Conservation (phyloP, 2,329 filamentous ascomycete genomes). For the Aspergillus clavatus region DNA sequence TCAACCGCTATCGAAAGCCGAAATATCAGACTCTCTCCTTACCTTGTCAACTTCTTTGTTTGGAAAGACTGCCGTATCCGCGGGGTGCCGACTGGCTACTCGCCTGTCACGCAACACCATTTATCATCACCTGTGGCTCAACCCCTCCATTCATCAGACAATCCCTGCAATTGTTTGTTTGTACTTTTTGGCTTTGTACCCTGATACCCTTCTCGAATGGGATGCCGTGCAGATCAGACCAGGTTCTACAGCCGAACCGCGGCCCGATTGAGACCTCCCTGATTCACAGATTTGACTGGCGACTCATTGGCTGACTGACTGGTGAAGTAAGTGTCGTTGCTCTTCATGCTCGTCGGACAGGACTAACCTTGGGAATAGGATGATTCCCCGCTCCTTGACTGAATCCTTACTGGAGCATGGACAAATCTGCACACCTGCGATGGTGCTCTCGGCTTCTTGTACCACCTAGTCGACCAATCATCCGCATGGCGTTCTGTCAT, state of each 20-base stretch:
- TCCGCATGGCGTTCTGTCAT: not conserved
- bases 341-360: not conserved
- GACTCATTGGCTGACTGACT: too few relatives aligned
- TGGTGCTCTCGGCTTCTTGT: not conserved
- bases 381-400: constrained; percentile 3
- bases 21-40: too few relatives aligned
- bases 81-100: constrained; percentile 8
- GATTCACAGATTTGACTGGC: too few relatives aligned
- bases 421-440: not conserved
- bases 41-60: not conserved
- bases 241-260: not conserved
- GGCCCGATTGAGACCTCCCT: not conserved
- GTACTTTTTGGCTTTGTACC: not conserved
- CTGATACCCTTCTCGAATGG: not conserved
- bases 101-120: not conserved
- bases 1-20: too few relatives aligned
- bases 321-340: not conserved
- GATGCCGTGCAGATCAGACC: not conserved
- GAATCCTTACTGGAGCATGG: not conserved
- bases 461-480: not conserved
- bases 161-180: not conserved
- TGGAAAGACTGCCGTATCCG: constrained; percentile 3
- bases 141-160: not conserved
- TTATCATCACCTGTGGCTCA: too few relatives aligned
- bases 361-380: not conserved